Percentiles rank a stretch among this genome's conserved stretches.
phyloP scores from a whole-genome alignment of 2,329 filamentous ascomycete species.

The Dactylonectria macrodidyma region DNA sequence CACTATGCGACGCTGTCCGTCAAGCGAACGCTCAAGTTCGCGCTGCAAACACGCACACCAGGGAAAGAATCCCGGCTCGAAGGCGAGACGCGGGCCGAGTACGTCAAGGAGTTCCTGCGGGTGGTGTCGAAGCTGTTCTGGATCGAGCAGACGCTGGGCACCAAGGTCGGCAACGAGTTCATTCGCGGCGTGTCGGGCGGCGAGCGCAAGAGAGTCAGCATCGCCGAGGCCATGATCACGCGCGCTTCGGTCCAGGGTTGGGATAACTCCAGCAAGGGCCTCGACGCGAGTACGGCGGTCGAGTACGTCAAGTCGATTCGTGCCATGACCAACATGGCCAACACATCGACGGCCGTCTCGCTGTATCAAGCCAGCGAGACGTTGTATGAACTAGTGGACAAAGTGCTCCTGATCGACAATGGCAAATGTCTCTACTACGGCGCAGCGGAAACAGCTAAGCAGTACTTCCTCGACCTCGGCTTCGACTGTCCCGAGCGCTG shows the following conservation, averaged over 20 bases:
- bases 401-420: constrained; percentile 81
- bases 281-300: constrained; percentile 81
- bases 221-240: constrained; percentile 76
- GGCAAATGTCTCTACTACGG: constrained; percentile 83
- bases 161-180: constrained; percentile 78
- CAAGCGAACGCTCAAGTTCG: constrained; percentile 76
- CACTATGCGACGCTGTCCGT: constrained; percentile 81
- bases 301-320: constrained; percentile 78
- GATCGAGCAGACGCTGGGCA: constrained; percentile 79
- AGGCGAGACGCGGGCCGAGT: constrained; percentile 71
- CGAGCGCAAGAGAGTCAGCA: constrained; percentile 81
- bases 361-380: constrained; percentile 79
- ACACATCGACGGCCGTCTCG: constrained; percentile 79
- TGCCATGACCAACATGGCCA: constrained; percentile 79
- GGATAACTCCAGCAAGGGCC: constrained; percentile 81
- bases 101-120: constrained; percentile 67
- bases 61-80: constrained; percentile 63
- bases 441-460: constrained; percentile 71
- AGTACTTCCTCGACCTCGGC: constrained; percentile 80
- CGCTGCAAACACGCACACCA: constrained; percentile 75
- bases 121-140: constrained; percentile 80
- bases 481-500: constrained; percentile 80
- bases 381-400: constrained; percentile 79
- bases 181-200: constrained; percentile 75
- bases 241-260: constrained; percentile 77